phyloP scores from a whole-genome alignment of 306 rosid genomes.

The Ochetophila trinervis region DNA sequence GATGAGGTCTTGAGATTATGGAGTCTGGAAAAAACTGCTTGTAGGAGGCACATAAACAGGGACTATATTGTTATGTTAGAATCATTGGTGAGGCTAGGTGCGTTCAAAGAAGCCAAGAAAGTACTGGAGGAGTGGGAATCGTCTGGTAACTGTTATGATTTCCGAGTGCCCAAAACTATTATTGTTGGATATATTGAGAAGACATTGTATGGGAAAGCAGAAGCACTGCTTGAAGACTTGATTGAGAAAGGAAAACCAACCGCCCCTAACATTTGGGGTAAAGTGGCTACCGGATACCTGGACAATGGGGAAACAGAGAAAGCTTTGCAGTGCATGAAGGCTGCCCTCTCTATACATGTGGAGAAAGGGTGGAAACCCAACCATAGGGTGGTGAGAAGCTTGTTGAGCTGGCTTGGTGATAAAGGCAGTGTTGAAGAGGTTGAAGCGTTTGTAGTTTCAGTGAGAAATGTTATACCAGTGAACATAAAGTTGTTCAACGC shows the following conservation, averaged over 20 bases:
- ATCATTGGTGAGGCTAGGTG: slow-evolving; percentile 66
- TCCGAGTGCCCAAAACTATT: slow-evolving; percentile 49
- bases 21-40: slow-evolving; percentile 54
- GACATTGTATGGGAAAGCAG: slow-evolving; percentile 58
- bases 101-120: slow-evolving; percentile 65
- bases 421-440: slow-evolving; percentile 51
- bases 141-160: slow-evolving; percentile 71
- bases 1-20: slow-evolving; percentile 70
- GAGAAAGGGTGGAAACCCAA: slow-evolving; percentile 63
- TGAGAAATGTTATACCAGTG: slow-evolving; percentile 37
- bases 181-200: slow-evolving; percentile 48
- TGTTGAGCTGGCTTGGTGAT: slow-evolving; percentile 64
- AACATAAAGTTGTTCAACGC: slow-evolving; percentile 50
- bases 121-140: slow-evolving; percentile 71
- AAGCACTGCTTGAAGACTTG: slow-evolving; percentile 57
- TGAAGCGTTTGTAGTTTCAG: slow-evolving; percentile 47
- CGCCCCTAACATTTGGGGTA: slow-evolving; percentile 51
- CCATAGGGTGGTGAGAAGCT: slow-evolving; percentile 19
- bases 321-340: slow-evolving; percentile 52
- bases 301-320: slow-evolving; percentile 51
- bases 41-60: slow-evolving; percentile 69
- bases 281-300: slow-evolving; percentile 53
- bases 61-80: slow-evolving; percentile 57
- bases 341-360: slow-evolving; percentile 35
- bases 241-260: slow-evolving; percentile 52